phyloP scores from a whole-genome alignment of 2,329 filamentous ascomycete species.

The Colletotrichum sp. region DNA sequence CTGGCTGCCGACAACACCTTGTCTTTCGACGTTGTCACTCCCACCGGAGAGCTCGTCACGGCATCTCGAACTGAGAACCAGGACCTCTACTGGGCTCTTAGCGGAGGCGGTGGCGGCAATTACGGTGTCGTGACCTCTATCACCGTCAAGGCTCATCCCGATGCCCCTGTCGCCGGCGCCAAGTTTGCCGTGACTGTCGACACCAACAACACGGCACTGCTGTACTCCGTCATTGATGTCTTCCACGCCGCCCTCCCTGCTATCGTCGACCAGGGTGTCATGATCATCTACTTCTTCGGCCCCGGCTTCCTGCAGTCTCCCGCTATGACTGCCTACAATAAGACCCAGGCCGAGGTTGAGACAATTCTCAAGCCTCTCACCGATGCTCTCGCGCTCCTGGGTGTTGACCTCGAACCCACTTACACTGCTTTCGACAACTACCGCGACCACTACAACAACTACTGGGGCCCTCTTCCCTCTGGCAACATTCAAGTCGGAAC shows the following conservation, averaged over 20 bases:
- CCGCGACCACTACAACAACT: conserved; percentile 23
- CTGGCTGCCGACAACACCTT: conserved; percentile 67
- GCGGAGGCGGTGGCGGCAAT: conserved; percentile 51
- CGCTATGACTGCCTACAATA: conserved; percentile 48
- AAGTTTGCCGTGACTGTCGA: conserved; percentile 33
- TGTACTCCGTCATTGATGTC: conserved; percentile 34
- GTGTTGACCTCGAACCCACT: conserved; percentile 30
- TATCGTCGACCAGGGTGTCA: conserved; percentile 16
- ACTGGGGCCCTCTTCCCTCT: conserved; percentile 24
- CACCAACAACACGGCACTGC: conserved; percentile 46
- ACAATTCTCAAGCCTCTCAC: conserved; percentile 47
- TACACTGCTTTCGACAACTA: conserved; percentile 34
- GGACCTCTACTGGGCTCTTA: conserved; percentile 70
- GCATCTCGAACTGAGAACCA: conserved; percentile 57
- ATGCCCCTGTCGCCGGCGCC: conserved; percentile 36
- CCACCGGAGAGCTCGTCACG: conserved; percentile 51
- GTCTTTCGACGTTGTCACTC: conserved; percentile 62
- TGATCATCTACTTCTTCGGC: conserved; percentile 34
- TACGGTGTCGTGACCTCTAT: conserved; percentile 60
- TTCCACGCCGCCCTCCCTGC: conserved; percentile 17
- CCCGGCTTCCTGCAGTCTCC: conserved; percentile 28
- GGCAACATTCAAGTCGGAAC: conserved; percentile 32
- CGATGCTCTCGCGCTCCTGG: conserved; percentile 24
- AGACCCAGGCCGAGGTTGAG: conserved; percentile 41
- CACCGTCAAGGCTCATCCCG: conserved; percentile 55